These are phyloP conservation scores for Crithidia bombi DNA, from an alignment of 208 protist species.

Conservation along the genomic window DNA sequence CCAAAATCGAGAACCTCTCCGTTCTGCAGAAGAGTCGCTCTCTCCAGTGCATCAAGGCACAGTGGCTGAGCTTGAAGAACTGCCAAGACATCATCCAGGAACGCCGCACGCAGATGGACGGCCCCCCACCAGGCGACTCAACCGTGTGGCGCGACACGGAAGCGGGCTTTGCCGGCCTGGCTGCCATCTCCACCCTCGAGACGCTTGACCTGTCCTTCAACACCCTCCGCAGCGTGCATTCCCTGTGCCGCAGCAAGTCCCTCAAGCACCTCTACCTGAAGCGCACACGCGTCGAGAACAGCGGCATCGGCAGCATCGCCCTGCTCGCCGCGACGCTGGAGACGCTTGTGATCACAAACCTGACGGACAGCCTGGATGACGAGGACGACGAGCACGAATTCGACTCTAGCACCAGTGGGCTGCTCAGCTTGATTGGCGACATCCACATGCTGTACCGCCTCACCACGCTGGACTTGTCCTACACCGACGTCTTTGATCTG, in stretches of 20 bases:
- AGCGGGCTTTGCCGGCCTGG: conserved; percentile 58
- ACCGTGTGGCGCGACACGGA: conserved; percentile 40
- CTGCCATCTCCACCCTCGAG: conserved; percentile 66
- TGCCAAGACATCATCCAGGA: conserved; percentile 54
- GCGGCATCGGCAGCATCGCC: conserved; percentile 53
- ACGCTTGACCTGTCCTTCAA: conserved; percentile 72
- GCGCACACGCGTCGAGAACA: conserved; percentile 60
- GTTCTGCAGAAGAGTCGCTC: conserved; percentile 47
- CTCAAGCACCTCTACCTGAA: conserved; percentile 59
- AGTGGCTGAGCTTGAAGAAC: conserved; percentile 72
- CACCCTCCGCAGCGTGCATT: conserved; percentile 56
- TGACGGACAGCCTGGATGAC: conserved; percentile 40
- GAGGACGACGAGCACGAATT: conserved; percentile 37
- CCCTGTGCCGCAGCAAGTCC: conserved; percentile 61
- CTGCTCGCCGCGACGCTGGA: conserved; percentile 51
- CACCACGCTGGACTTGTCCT: conserved; percentile 47
- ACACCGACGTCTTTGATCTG: conserved; percentile 60
- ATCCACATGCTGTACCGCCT: conserved; percentile 36
- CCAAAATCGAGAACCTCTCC: conserved; percentile 62
- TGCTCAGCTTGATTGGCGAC: conserved; percentile 47
- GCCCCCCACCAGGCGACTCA: conserved; percentile 17
- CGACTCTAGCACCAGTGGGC: conserved; percentile 36
- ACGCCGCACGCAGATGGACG: conserved; percentile 41
- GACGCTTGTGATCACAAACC: conserved; percentile 63
- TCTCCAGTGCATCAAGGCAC: conserved; percentile 58